Evolutionary conservation across 805 yeast genomes (phyloP).

Genomic region (Pichia deserticola): DNA sequence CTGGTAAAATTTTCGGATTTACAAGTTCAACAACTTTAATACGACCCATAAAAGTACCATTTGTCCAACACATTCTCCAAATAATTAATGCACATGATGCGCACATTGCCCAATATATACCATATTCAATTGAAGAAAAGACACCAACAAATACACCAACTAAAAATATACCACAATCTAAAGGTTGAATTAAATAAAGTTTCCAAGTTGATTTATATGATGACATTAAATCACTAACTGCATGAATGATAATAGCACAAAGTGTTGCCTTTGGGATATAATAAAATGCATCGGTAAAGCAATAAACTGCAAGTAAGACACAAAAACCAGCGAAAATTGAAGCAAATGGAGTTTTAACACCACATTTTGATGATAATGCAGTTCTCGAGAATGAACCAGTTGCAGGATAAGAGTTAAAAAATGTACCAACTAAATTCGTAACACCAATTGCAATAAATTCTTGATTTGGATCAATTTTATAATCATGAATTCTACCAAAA

Average conservation of each 20-base stretch:
- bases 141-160: constrained; percentile 68
- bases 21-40: constrained; percentile 63
- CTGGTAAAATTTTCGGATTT: constrained; percentile 41
- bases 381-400: constrained; percentile 94
- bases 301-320: constrained; percentile 77
- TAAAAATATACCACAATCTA: constrained; percentile 66
- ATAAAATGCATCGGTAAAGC: constrained; percentile 73
- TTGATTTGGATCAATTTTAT: constrained; percentile 86
- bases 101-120: constrained; percentile 82
- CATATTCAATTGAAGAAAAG: constrained; percentile 73
- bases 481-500: constrained; percentile 85
- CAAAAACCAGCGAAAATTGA: constrained; percentile 87
- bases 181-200: constrained; percentile 65
- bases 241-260: constrained; percentile 84
- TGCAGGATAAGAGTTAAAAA: constrained; percentile 89
- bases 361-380: constrained; percentile 88
- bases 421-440: constrained; percentile 81
- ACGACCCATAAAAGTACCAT: constrained; percentile 76
- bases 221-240: constrained; percentile 82
- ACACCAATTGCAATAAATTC: constrained; percentile 91
- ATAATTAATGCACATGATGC: constrained; percentile 72
- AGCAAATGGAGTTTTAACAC: constrained; percentile 91
- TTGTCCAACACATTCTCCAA: constrained; percentile 71
- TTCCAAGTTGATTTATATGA: constrained; percentile 57
- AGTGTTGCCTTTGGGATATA: constrained; percentile 86